A percentile compares a stretch with the other conserved stretches of the same genome.
These are phyloP conservation scores for Trichoderma guizhouense DNA, from an alignment of 2,329 filamentous ascomycete genomes.

Conservation along the genomic window DNA sequence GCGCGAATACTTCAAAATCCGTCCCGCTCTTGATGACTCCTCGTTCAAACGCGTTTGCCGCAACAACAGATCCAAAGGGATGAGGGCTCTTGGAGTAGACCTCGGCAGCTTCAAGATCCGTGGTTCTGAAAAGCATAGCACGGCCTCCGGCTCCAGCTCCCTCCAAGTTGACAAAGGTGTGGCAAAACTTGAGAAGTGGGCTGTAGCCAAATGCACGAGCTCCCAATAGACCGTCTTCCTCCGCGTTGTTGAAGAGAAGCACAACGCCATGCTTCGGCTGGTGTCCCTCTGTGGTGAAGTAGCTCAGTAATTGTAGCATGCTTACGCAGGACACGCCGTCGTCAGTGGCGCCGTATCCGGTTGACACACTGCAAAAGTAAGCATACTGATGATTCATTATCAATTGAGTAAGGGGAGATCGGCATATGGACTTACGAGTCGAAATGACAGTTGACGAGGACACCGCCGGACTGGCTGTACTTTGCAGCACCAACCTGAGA, in stretches of 20 bases:
- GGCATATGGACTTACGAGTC: conserved; percentile 54
- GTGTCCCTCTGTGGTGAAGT: conserved; percentile 71
- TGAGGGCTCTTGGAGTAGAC: conserved; percentile 69
- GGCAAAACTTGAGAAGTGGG: conserved; percentile 73
- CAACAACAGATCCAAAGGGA: conserved; percentile 81
- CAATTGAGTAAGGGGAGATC: neutral
- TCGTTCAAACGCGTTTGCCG: conserved; percentile 77
- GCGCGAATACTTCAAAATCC: conserved; percentile 81
- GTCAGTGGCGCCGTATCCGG: conserved; percentile 89
- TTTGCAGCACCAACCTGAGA: conserved; percentile 38
- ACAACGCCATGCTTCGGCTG: conserved; percentile 78
- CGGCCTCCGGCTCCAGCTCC: conserved; percentile 89
- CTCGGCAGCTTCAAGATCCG: conserved; percentile 79
- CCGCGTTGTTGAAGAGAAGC: conserved; percentile 87
- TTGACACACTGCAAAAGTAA: conserved; percentile 64
- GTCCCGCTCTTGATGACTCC: conserved; percentile 81
- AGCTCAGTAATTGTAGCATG: conserved; percentile 77
- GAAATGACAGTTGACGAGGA: conserved; percentile 92
- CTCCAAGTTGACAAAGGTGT: conserved; percentile 91
- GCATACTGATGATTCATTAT: neutral
- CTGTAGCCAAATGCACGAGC: conserved; percentile 81
- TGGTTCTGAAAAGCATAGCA: conserved; percentile 81
- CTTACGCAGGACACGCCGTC: conserved; percentile 89
- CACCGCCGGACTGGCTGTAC: conserved; percentile 64
- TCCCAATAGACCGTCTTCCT: conserved; percentile 89